These are phyloP conservation scores for Boletus hoseneyae DNA, from an alignment of 1,284 basidiomycete genomes.

Conservation along the genomic window DNA sequence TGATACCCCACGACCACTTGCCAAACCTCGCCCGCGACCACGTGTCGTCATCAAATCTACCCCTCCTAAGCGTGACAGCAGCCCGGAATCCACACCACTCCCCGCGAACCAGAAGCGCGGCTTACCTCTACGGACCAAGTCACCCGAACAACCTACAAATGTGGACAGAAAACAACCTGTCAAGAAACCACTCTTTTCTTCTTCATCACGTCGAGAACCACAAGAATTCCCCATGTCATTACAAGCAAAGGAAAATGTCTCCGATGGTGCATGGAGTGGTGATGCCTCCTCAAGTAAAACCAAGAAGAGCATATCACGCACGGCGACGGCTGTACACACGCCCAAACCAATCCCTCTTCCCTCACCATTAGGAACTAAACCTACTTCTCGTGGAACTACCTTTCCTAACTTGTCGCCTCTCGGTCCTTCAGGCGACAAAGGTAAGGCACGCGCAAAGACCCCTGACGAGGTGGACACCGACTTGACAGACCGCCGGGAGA, in stretches of 20 bases:
- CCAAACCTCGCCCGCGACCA: slow-evolving; percentile 15
- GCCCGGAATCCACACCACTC: slow-evolving; percentile 20
- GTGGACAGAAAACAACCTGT: background rate
- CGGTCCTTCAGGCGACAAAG: slow-evolving; percentile 14
- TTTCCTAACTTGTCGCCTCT: slow-evolving; percentile 31
- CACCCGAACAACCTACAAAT: slow-evolving; percentile 3
- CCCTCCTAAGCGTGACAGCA: slow-evolving; percentile 5
- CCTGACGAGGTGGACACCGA: slow-evolving; percentile 6
- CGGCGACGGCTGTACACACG: background rate
- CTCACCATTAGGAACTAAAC: slow-evolving; percentile 20
- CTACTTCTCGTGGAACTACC: slow-evolving; percentile 10
- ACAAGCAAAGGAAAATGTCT: slow-evolving; percentile 24
- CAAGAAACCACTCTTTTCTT: slow-evolving; percentile 11
- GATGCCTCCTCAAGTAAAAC: slow-evolving; percentile 14
- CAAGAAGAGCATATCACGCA: slow-evolving; percentile 18
- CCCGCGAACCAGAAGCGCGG: slow-evolving; percentile 2
- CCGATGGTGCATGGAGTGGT: slow-evolving; percentile 13
- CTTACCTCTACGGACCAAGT: slow-evolving; percentile 8
- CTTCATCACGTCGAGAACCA: slow-evolving; percentile 15
- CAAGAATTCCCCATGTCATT: slow-evolving; percentile 27
- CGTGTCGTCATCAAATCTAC: slow-evolving; percentile 4
- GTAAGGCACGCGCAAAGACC: slow-evolving; percentile 14
- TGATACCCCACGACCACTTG: background rate
- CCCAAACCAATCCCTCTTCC: slow-evolving; percentile 19
- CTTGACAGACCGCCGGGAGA: slow-evolving; percentile 7